phyloP scores from a whole-genome alignment of 306 rosid species.

The Dalbergia cultrata region DNA sequence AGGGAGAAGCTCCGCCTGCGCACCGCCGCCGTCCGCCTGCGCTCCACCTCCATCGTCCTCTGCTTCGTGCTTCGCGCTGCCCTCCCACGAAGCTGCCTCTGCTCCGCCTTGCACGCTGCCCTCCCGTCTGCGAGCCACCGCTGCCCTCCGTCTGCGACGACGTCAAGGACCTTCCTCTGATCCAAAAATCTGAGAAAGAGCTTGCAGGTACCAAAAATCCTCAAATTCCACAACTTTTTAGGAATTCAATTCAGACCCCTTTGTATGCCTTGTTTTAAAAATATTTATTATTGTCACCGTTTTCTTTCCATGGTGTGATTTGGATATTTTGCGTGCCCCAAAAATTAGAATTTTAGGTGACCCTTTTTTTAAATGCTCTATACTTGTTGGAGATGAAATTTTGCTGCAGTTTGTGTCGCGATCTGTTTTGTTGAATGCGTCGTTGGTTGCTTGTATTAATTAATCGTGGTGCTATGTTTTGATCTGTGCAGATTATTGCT shows the following conservation, averaged over 20 bases:
- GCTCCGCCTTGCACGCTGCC: too few species aligned
- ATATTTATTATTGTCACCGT: background rate
- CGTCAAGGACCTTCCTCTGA: constrained; percentile 74
- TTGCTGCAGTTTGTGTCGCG: background rate
- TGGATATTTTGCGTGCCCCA: background rate
- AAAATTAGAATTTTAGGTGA: background rate
- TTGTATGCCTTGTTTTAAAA: background rate
- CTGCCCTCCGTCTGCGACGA: background rate
- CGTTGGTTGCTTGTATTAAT: background rate
- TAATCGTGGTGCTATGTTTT: background rate
- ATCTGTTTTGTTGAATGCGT: background rate
- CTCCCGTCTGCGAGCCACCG: too few species aligned
- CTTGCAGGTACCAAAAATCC: constrained; percentile 57
- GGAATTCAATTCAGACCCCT: background rate
- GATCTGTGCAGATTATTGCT: constrained; percentile 72
- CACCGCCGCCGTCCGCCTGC: too few species aligned
- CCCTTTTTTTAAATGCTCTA: background rate
- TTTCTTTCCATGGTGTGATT: background rate
- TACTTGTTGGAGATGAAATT: background rate
- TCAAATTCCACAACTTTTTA: background rate
- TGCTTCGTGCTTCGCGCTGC: too few species aligned
- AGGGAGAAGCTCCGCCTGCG: too few species aligned
- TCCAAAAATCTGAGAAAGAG: constrained; percentile 77
- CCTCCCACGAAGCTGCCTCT: too few species aligned
- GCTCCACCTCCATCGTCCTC: too few species aligned